Evolutionary conservation across 441 rosid species (phyloP).

Genomic region (Bruguiera hainesii): DNA sequence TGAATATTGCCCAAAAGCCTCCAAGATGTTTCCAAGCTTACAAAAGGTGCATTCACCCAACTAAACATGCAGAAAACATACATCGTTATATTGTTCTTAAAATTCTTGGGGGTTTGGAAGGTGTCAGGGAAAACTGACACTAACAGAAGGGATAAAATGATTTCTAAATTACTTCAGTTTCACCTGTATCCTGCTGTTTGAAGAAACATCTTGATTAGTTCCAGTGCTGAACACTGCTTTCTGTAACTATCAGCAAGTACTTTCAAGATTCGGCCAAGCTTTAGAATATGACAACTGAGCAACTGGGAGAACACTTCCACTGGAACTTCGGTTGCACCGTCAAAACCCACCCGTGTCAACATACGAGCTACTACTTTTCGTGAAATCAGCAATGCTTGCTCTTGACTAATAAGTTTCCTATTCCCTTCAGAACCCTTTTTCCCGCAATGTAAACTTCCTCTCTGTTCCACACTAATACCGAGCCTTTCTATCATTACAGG

Average conservation of each 20-base stretch:
- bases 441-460: conserved; percentile 51
- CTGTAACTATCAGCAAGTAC: conserved; percentile 77
- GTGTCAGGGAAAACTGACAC: no score
- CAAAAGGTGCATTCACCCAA: not conserved
- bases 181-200: conserved; percentile 65
- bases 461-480: conserved; percentile 67
- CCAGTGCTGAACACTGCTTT: conserved; percentile 75
- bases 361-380: conserved; percentile 62
- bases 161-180: conserved; percentile 11
- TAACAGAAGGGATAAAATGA: conserved; percentile 5
- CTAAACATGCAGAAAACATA: not conserved
- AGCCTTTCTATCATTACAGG: conserved; percentile 79
- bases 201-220: conserved; percentile 87
- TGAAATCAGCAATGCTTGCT: conserved; percentile 64
- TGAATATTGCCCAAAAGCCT: not conserved
- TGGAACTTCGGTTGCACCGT: conserved; percentile 71
- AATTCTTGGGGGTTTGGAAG: not conserved
- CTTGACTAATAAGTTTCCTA: conserved; percentile 52
- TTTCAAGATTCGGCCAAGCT: conserved; percentile 66
- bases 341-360: conserved; percentile 60
- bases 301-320: conserved; percentile 76
- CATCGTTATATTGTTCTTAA: not conserved
- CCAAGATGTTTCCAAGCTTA: not conserved
- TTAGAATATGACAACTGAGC: conserved; percentile 58
- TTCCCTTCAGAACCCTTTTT: conserved; percentile 44